phyloP scores from a whole-genome alignment of 768 basidiomycete species.

The Cantharellus cinnabarinus region DNA sequence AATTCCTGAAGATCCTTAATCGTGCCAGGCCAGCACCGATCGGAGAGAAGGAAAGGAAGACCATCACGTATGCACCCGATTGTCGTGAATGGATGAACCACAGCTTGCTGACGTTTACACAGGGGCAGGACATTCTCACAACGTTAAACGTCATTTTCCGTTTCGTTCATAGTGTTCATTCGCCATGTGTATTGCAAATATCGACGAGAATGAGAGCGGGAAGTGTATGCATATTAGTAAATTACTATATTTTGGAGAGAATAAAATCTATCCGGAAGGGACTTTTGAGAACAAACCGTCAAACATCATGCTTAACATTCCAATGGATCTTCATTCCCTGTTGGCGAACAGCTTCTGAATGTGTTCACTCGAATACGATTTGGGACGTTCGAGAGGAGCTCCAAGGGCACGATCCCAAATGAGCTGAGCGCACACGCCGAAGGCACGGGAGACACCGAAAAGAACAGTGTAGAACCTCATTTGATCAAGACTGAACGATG shows the following conservation, averaged over 20 bases:
- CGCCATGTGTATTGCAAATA: too few species aligned
- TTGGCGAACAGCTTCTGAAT: conserved; percentile 61
- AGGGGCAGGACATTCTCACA: not conserved
- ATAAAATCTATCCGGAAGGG: too few species aligned
- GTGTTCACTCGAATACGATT: conserved; percentile 68
- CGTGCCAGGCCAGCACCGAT: conserved; percentile 85
- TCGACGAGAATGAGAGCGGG: too few species aligned
- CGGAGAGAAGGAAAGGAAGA: conserved; percentile 60
- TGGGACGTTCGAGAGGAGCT: conserved; percentile 79
- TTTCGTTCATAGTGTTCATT: too few species aligned
- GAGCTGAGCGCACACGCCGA: conserved; percentile 72
- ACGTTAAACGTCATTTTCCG: not conserved
- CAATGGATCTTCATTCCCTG: conserved; percentile 16
- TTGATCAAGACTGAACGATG: conserved; percentile 37
- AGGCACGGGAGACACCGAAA: conserved; percentile 90
- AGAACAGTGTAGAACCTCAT: conserved; percentile 97
- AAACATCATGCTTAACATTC: too few species aligned
- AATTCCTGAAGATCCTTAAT: conserved; percentile 92
- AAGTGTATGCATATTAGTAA: too few species aligned
- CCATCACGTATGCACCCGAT: conserved; percentile 39
- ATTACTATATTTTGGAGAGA: too few species aligned
- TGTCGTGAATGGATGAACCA: too few species aligned
- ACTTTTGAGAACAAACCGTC: too few species aligned
- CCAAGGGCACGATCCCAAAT: conserved; percentile 89
- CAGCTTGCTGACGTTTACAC: not conserved